A percentile compares a stretch with the other conserved stretches of the same genome.
Conservation (phyloP, 176 grass and related monocot species). For the Luzula sylvatica region DNA sequence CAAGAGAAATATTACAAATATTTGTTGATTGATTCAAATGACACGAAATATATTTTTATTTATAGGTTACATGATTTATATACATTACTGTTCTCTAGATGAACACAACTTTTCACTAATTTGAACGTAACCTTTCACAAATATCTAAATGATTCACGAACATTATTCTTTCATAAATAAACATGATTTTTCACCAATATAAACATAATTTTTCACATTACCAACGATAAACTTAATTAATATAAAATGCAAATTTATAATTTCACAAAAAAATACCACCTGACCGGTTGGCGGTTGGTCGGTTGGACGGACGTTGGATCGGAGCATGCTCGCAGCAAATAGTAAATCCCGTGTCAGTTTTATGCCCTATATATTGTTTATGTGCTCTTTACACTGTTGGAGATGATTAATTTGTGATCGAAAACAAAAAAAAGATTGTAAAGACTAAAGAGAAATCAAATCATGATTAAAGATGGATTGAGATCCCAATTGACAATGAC, state of each 20-base stretch:
- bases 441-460: slow-evolving; percentile 36
- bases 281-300: slow-evolving; percentile 18
- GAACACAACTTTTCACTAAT: too few relatives aligned
- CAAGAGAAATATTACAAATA: too few relatives aligned
- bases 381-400: slow-evolving; percentile 23
- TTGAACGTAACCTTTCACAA: too few relatives aligned
- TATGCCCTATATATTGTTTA: slow-evolving; percentile 26
- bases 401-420: slow-evolving; percentile 27
- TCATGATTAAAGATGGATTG: slow-evolving; percentile 55
- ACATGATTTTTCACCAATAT: slow-evolving; percentile 37
- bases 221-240: slow-evolving; percentile 1
- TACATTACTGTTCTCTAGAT: too few relatives aligned
- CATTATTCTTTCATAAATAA: too few relatives aligned
- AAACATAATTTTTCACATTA: too few relatives aligned
- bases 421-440: too few relatives aligned
- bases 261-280: slow-evolving; percentile 3
- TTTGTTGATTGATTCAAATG: too few relatives aligned
- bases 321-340: slow-evolving; percentile 16
- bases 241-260: too few relatives aligned
- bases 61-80: too few relatives aligned
- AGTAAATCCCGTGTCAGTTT: slow-evolving; percentile 21
- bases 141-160: too few relatives aligned
- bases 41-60: too few relatives aligned
- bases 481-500: slow-evolving; percentile 49
- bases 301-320: slow-evolving; percentile 29